Conservation (phyloP, 2,329 filamentous ascomycete genomes). For the Colletotrichum filicis region DNA sequence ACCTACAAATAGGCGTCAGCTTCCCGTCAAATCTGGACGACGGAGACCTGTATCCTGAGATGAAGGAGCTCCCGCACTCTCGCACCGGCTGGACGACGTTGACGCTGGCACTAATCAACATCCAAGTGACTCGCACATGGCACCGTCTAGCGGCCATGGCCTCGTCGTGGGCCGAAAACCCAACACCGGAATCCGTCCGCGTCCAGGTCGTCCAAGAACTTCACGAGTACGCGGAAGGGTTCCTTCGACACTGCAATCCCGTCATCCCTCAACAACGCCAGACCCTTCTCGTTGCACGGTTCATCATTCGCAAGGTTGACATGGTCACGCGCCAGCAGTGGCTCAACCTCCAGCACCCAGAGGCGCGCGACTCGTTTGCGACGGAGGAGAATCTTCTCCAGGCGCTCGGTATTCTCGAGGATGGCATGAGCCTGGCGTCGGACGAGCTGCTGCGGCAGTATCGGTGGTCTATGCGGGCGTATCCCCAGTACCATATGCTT, state of each 20-base stretch:
- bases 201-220: constrained; percentile 54
- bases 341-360: constrained; percentile 37
- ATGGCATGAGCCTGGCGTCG: constrained; percentile 40
- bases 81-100: constrained; percentile 66
- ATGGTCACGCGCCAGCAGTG: constrained; percentile 45
- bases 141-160: constrained; percentile 39
- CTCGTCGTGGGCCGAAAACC: constrained; percentile 25
- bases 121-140: constrained; percentile 54
- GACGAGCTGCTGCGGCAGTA: constrained; percentile 51
- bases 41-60: constrained; percentile 58
- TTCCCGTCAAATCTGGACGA: constrained; percentile 69
- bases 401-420: constrained; percentile 48
- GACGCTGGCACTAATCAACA: constrained; percentile 64
- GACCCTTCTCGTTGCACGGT: constrained; percentile 41
- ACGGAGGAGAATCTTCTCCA: constrained; percentile 47
- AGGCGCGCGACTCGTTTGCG: constrained; percentile 37
- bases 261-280: constrained; percentile 56
- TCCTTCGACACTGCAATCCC: constrained; percentile 62
- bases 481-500: constrained; percentile 54
- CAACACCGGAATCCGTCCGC: constrained; percentile 45
- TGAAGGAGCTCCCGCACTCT: constrained; percentile 58
- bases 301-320: constrained; percentile 48
- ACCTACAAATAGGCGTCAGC: constrained; percentile 57
- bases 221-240: constrained; percentile 56
- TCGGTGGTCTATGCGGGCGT: constrained; percentile 51